Conservation (phyloP, 106 monocot species). For the Acanthochlamys bracteata region DNA sequence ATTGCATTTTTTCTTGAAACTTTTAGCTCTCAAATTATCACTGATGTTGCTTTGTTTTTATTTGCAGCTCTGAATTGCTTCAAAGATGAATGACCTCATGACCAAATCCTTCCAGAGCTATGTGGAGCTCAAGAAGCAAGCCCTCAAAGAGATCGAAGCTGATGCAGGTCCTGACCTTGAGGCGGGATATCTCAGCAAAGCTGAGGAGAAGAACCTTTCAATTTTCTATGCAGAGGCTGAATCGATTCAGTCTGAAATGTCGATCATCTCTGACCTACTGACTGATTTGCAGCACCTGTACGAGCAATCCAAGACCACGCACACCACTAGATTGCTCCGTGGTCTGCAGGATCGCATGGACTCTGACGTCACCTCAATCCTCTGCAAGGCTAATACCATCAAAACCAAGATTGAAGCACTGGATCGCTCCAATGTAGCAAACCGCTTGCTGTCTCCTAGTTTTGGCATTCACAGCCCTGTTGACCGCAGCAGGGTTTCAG, state of each 20-base stretch:
- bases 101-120: slow-evolving; percentile 4
- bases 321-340: slow-evolving; percentile 20
- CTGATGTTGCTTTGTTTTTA: no score
- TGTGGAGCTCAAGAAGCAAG: slow-evolving; percentile 47
- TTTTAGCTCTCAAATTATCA: no score
- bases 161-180: slow-evolving; percentile 19
- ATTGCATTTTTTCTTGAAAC: no score
- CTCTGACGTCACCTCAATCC: slow-evolving; percentile 19
- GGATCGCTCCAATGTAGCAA: slow-evolving; percentile 20
- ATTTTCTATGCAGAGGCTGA: slow-evolving; percentile 28
- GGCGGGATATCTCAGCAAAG: slow-evolving; percentile 8
- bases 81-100: slow-evolving; percentile 3
- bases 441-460: slow-evolving; percentile 8
- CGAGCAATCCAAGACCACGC: slow-evolving; percentile 19
- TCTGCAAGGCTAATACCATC: slow-evolving; percentile 32
- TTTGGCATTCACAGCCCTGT: slow-evolving; percentile 23
- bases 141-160: slow-evolving; percentile 8
- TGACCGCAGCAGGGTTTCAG: slow-evolving; percentile 25
- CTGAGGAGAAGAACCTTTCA: slow-evolving; percentile 42
- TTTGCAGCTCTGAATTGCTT: no score
- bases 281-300: slow-evolving; percentile 21
- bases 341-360: slow-evolving; percentile 30
- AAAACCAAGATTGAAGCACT: slow-evolving; percentile 21
- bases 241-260: slow-evolving; percentile 28
- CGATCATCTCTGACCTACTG: slow-evolving; percentile 21